Evolutionary conservation across 2,329 filamentous ascomycete species (phyloP).

Genomic region (Clathrospora elynae): DNA sequence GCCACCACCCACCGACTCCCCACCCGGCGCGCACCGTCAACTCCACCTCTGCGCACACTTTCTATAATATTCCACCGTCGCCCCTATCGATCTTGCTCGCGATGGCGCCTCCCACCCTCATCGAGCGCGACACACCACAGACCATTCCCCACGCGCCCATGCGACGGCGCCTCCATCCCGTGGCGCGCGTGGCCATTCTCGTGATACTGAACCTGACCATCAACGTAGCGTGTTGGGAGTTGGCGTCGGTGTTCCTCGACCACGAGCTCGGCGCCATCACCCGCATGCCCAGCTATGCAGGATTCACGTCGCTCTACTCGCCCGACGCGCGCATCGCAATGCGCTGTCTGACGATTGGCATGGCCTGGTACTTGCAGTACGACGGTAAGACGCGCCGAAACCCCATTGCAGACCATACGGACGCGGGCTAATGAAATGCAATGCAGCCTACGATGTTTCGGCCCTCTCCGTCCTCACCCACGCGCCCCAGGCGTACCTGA

Average conservation of each 20-base stretch:
- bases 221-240: conserved; percentile 67
- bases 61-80: conserved; percentile 4
- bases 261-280: conserved; percentile 71
- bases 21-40: conserved; percentile 25
- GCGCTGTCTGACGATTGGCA: conserved; percentile 68
- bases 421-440: conserved; percentile 13
- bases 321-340: conserved; percentile 60
- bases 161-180: conserved; percentile 42
- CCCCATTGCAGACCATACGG: fast-evolving
- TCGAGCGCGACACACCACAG: conserved; percentile 35
- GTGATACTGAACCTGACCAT: conserved; percentile 64
- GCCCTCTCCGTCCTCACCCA: conserved; percentile 66
- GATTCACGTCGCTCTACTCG: conserved; percentile 56
- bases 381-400: conserved; percentile 63
- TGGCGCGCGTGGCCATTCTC: conserved; percentile 50
- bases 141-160: conserved; percentile 32
- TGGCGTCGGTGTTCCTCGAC: conserved; percentile 63
- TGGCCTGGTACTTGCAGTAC: conserved; percentile 75
- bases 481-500: conserved; percentile 75
- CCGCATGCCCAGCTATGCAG: conserved; percentile 63
- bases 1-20: conserved; percentile 4
- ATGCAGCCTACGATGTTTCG: conserved; percentile 50
- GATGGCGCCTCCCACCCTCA: conserved; percentile 34
- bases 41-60: conserved; percentile 7
- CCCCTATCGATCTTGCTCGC: conserved; percentile 12